Evolutionary conservation across 2,329 filamentous ascomycete species (phyloP).

Genomic region (Talaromyces albobiverticillius): DNA sequence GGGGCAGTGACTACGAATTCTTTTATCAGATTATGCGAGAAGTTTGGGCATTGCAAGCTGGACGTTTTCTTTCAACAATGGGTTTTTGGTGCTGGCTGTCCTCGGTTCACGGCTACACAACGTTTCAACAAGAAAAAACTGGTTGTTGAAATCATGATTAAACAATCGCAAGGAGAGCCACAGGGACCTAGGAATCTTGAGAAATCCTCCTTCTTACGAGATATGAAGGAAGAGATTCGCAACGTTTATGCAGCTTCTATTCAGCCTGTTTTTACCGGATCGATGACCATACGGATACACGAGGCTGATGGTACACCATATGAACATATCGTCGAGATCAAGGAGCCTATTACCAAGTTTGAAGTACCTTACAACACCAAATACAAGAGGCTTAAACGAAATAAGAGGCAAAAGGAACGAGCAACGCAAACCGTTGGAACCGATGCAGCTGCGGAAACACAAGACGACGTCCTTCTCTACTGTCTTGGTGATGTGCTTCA

Average conservation of each 20-base stretch:
- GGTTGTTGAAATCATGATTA: conserved; percentile 86
- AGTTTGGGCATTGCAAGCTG: conserved; percentile 79
- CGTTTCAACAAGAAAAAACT: conserved; percentile 97
- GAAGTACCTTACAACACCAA: conserved; percentile 99
- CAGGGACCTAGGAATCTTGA: conserved; percentile 59
- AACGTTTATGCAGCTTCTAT: conserved; percentile 67
- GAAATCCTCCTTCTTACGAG: conserved; percentile 74
- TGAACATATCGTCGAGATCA: conserved; percentile 95
- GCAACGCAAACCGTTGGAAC: conserved; percentile 61
- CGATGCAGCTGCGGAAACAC: conserved; percentile 62
- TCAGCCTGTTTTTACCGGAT: conserved; percentile 83
- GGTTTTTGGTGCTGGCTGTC: conserved; percentile 85
- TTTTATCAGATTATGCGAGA: conserved; percentile 83
- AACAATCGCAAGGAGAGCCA: conserved; percentile 66
- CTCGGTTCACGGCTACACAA: conserved; percentile 79
- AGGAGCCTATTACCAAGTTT: conserved; percentile 77
- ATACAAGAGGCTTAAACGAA: conserved; percentile 94
- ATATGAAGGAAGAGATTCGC: conserved; percentile 74
- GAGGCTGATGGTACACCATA: conserved; percentile 98
- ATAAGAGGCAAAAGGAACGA: conserved; percentile 75
- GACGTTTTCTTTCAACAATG: conserved; percentile 94
- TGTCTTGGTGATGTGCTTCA: conserved; percentile 89
- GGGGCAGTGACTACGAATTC: conserved; percentile 69
- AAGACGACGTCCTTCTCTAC: conserved; percentile 82
- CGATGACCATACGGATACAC: conserved; percentile 97